phyloP scores from a whole-genome alignment of 176 grass and related monocot species.

The Aegilops sharonensis region DNA sequence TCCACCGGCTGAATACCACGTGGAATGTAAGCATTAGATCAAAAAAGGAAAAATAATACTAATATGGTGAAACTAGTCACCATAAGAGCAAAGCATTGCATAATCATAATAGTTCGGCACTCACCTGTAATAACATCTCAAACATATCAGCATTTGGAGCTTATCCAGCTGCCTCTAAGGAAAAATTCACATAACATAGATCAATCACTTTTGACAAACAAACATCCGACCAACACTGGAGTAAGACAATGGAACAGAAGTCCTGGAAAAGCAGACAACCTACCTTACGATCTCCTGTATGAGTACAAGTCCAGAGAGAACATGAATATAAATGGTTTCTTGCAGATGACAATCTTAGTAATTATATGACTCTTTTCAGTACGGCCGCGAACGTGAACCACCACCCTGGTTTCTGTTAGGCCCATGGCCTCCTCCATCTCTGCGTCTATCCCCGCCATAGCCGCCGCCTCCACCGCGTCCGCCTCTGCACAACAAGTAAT shows the following conservation, averaged over 20 bases:
- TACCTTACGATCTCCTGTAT: slow-evolving; percentile 72
- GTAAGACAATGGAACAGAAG: slow-evolving; percentile 52
- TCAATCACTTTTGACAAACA: slow-evolving; percentile 59
- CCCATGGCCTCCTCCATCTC: slow-evolving; percentile 79
- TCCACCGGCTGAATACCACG: slow-evolving; percentile 56
- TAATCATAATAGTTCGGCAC: slow-evolving; percentile 45
- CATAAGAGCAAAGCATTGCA: slow-evolving; percentile 19
- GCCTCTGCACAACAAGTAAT: slow-evolving; percentile 37
- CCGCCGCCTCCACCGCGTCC: slow-evolving; percentile 68
- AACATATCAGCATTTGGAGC: slow-evolving; percentile 83
- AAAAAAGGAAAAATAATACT: slow-evolving; percentile 1
- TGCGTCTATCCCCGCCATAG: slow-evolving; percentile 80
- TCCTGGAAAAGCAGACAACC: slow-evolving; percentile 50
- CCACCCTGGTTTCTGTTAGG: slow-evolving; percentile 85
- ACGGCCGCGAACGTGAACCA: slow-evolving; percentile 79
- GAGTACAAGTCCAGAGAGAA: slow-evolving; percentile 70
- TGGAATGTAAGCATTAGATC: slow-evolving; percentile 55
- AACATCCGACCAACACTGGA: slow-evolving; percentile 41
- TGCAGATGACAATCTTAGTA: slow-evolving; percentile 78
- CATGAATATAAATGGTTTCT: slow-evolving; percentile 84
- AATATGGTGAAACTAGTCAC: slow-evolving; percentile 22
- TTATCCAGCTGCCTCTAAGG: slow-evolving; percentile 81
- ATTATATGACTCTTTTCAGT: slow-evolving; percentile 69
- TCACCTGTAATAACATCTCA: slow-evolving; percentile 87
- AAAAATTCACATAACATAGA: slow-evolving; percentile 78